Conservation (phyloP, 2,329 filamentous ascomycete genomes). For the Talaromyces sp. region DNA sequence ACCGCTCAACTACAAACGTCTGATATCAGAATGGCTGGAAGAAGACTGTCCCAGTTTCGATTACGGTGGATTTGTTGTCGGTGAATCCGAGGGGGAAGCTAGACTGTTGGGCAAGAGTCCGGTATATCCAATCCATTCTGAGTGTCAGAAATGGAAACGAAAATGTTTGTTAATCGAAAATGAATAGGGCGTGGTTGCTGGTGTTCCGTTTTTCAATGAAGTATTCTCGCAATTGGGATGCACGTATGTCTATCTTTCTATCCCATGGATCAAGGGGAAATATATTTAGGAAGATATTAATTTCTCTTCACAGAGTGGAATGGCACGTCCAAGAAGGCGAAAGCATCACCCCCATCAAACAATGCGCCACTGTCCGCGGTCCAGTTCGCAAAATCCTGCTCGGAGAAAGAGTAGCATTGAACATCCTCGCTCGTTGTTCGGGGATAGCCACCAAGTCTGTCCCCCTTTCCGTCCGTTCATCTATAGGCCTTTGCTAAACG, state of each 20-base stretch:
- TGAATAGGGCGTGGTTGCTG: slow-evolving; percentile 71
- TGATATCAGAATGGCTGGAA: slow-evolving; percentile 78
- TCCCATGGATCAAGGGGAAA: background rate
- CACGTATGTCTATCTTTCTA: slow-evolving; percentile 46
- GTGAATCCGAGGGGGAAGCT: slow-evolving; percentile 47
- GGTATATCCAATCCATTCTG: slow-evolving; percentile 28
- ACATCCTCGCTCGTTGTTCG: slow-evolving; percentile 83
- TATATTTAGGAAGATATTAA: background rate
- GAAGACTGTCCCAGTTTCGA: slow-evolving; percentile 97
- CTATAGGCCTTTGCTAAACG: background rate
- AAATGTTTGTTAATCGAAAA: background rate
- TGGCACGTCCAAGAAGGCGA: slow-evolving; percentile 80
- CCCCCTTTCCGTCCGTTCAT: slow-evolving; percentile 24
- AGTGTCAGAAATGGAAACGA: background rate
- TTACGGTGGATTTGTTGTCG: slow-evolving; percentile 95
- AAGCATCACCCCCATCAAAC: slow-evolving; percentile 57
- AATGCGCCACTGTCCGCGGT: slow-evolving; percentile 76
- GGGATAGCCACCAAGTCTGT: slow-evolving; percentile 68
- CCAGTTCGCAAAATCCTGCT: slow-evolving; percentile 78
- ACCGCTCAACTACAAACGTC: slow-evolving; percentile 75
- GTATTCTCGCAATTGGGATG: slow-evolving; percentile 87
- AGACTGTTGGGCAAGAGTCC: slow-evolving; percentile 53
- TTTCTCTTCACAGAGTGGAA: slow-evolving; percentile 53
- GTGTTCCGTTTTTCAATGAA: slow-evolving; percentile 91
- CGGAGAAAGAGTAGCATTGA: slow-evolving; percentile 90